These are phyloP conservation scores for Botryotinia globosa DNA, from an alignment of 2,329 filamentous ascomycete species.

Conservation along the genomic window DNA sequence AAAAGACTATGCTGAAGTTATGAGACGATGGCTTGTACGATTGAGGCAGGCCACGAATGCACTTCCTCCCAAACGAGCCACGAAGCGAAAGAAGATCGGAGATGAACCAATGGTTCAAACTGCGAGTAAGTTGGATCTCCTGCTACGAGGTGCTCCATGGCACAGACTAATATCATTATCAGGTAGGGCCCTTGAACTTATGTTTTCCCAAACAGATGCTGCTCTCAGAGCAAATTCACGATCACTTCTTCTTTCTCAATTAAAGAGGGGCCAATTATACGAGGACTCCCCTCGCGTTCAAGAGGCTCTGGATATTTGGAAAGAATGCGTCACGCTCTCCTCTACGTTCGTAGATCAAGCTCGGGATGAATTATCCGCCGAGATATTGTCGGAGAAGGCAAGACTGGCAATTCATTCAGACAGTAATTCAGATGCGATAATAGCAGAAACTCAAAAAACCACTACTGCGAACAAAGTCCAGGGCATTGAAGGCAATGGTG, in stretches of 20 bases:
- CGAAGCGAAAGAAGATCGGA: slow-evolving; percentile 53
- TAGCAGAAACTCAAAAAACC: not conserved
- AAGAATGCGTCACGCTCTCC: slow-evolving; percentile 51
- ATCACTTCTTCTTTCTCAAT: slow-evolving; percentile 57
- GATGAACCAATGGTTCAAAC: slow-evolving; percentile 67
- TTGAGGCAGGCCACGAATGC: slow-evolving; percentile 76
- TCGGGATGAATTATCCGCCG: slow-evolving; percentile 56
- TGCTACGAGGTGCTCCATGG: not conserved
- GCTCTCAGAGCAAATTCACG: slow-evolving; percentile 67
- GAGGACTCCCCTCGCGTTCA: slow-evolving; percentile 69
- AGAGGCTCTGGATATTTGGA: slow-evolving; percentile 70
- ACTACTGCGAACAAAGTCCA: not conserved
- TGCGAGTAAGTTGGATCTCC: slow-evolving; percentile 57
- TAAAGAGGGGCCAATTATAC: slow-evolving; percentile 72
- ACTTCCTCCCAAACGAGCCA: slow-evolving; percentile 55
- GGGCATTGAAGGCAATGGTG: not conserved
- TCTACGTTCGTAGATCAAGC: slow-evolving; percentile 58
- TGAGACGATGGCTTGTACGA: slow-evolving; percentile 75
- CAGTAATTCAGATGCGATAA: not conserved
- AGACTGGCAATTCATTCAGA: not conserved
- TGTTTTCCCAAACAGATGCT: slow-evolving; percentile 82
- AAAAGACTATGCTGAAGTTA: slow-evolving; percentile 59
- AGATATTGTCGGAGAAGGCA: slow-evolving; percentile 37
- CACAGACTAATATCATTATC: not conserved
- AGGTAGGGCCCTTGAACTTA: slow-evolving; percentile 78